Evolutionary conservation across 768 basidiomycete species (phyloP).

Genomic region (Tulasnella sp.): DNA sequence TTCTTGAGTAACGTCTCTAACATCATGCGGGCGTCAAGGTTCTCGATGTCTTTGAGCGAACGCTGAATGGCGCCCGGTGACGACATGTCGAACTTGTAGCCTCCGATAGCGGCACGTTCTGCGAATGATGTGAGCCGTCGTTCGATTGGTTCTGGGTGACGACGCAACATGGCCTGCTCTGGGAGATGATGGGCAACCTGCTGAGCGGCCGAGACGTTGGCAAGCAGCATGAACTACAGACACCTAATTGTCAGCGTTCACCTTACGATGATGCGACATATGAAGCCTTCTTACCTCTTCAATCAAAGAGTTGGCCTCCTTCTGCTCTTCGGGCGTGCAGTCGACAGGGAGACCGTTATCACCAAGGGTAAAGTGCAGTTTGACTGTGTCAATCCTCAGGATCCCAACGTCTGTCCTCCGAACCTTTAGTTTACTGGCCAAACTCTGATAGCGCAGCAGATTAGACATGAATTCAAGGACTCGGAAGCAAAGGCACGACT

Average conservation of each 20-base stretch:
- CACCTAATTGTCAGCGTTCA: not conserved
- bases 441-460: constrained; percentile 30
- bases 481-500: not conserved
- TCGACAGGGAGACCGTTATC: constrained; percentile 70
- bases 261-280: constrained; percentile 1
- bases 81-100: constrained; percentile 68
- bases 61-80: constrained; percentile 73
- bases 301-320: constrained; percentile 67
- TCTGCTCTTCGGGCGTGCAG: constrained; percentile 51
- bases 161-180: constrained; percentile 91
- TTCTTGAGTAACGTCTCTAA: constrained; percentile 77
- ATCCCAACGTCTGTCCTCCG: constrained; percentile 74
- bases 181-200: constrained; percentile 89
- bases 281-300: constrained; percentile 85
- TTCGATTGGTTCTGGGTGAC: constrained; percentile 87
- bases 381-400: constrained; percentile 54
- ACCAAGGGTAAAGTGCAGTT: constrained; percentile 68
- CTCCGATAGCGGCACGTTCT: constrained; percentile 74
- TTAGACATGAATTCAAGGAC: too few species aligned
- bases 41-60: constrained; percentile 62
- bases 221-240: constrained; percentile 80
- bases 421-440: constrained; percentile 54
- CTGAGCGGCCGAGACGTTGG: constrained; percentile 83
- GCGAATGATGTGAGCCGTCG: constrained; percentile 72
- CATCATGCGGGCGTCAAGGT: constrained; percentile 64